Evolutionary conservation across 768 basidiomycete genomes (phyloP).

Genomic region (Stropharia rugosoannulata): DNA sequence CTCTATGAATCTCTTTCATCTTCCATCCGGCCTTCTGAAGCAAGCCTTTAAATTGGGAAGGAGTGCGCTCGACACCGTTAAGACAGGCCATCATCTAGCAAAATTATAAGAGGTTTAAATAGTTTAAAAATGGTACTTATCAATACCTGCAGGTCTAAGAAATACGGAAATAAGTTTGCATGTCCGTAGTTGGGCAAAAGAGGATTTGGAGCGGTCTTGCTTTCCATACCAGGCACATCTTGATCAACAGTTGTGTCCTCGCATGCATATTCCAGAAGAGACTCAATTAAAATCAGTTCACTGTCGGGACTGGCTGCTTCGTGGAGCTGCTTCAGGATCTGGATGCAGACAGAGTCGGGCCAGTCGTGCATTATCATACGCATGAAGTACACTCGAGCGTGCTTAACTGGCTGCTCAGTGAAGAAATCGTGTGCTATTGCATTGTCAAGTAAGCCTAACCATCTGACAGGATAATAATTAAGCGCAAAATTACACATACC

Average conservation of each 20-base stretch:
- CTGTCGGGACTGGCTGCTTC: conserved; percentile 30
- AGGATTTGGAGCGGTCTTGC: neutral
- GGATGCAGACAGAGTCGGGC: conserved; percentile 10
- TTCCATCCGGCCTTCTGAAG: neutral
- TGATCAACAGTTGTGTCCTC: neutral
- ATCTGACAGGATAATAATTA: too few species aligned
- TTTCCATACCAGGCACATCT: neutral
- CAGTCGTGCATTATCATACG: too few species aligned
- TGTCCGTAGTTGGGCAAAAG: neutral
- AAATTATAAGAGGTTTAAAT: too few species aligned
- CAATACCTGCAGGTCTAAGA: neutral
- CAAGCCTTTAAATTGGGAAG: neutral
- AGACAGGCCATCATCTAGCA: neutral
- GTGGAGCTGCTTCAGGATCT: conserved; percentile 32
- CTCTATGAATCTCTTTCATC: neutral
- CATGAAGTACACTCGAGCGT: too few species aligned
- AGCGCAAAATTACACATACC: too few species aligned
- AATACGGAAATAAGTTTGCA: neutral
- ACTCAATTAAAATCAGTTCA: conserved; percentile 36
- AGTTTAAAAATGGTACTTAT: neutral
- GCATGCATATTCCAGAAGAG: conserved; percentile 18
- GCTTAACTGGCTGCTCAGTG: too few species aligned
- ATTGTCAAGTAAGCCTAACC: too few species aligned
- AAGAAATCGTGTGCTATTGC: too few species aligned
- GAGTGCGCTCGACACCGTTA: neutral